phyloP scores from a whole-genome alignment of 2,329 filamentous ascomycete species.

The Chaetomium olivaceum region DNA sequence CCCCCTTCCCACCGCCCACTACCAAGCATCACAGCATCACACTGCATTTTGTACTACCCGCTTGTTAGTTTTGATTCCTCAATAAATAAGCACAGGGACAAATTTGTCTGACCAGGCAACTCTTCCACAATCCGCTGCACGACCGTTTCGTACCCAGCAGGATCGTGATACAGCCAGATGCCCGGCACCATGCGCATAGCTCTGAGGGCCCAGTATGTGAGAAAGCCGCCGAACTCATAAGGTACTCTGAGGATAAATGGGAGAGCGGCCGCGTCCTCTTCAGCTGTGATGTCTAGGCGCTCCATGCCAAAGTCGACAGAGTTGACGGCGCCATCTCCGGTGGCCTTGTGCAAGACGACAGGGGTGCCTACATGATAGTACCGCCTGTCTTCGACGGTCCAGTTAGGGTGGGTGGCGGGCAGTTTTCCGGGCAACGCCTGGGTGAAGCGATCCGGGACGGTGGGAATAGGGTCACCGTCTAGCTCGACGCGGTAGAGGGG shows the following conservation, averaged over 20 bases:
- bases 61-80: neutral
- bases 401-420: neutral
- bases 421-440: slow-evolving; percentile 17
- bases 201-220: slow-evolving; percentile 8
- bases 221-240: slow-evolving; percentile 10
- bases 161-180: slow-evolving; percentile 11
- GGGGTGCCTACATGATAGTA: slow-evolving; percentile 18
- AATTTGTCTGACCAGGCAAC: neutral
- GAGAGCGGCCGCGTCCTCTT: slow-evolving; percentile 7
- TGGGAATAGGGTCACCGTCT: slow-evolving; percentile 17
- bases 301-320: slow-evolving; percentile 10
- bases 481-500: slow-evolving; percentile 10
- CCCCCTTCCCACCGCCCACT: neutral
- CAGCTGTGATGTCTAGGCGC: slow-evolving; percentile 13
- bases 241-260: slow-evolving; percentile 2
- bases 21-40: neutral
- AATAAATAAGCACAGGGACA: neutral
- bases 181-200: slow-evolving; percentile 2
- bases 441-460: slow-evolving; percentile 18
- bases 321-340: neutral
- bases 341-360: slow-evolving; percentile 7
- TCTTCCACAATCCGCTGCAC: slow-evolving; percentile 10
- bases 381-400: neutral
- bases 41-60: neutral
- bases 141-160: neutral